Evolutionary conservation across 1,284 basidiomycete genomes (phyloP), one percentile per base, ranked within the genome.

Genomic region (Malassezia nana): DNA sequence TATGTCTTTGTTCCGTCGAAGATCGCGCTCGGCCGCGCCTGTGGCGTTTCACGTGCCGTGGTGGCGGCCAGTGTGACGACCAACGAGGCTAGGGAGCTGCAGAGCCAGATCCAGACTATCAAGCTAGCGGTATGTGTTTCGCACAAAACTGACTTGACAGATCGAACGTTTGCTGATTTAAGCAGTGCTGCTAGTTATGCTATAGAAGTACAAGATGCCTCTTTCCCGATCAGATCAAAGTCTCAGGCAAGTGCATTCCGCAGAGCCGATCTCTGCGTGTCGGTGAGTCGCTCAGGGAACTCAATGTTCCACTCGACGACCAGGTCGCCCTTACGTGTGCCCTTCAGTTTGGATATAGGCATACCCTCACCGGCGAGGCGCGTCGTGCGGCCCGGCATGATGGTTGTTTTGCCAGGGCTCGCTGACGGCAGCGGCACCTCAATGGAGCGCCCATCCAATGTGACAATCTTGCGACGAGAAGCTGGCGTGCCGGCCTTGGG

Each of bases 1-100:
- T 96, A 96, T 78, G 81, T 96, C 70, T 98, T 95, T 77, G 81
- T 98, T 40, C 88, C 88, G 33, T 87, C 84, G 53, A 94, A 94
- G 78, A 88, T 88, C 55, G 91, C 92, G 16, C 81, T 98, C 31
- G 94, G 92, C 44, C 83, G 92, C 53, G 92, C 92, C 35, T 98
- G 92, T 77, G 89, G 91, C 61, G 92, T 99, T 46, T 86, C 88
- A 38, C 80, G 94, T 59, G 87, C 92, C 32, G 94, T 98, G 65
- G 96, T 99, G 61, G 84, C 92, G 59, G 88, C 86, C 44, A 90
- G 86, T 66, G 84, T 98, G 59, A 96, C 89, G 24, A 96, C 90
- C 58, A 92, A 90, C 72, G 92, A 98, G 78, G 86, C 88, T 42
- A 83, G 85, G 72, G 91, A 98, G 77, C 80, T 98, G 43, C 82